A percentile compares a stretch with the other conserved stretches of the same genome.
Conservation (phyloP, 805 yeast genomes). For the Suhomyces sp. region DNA sequence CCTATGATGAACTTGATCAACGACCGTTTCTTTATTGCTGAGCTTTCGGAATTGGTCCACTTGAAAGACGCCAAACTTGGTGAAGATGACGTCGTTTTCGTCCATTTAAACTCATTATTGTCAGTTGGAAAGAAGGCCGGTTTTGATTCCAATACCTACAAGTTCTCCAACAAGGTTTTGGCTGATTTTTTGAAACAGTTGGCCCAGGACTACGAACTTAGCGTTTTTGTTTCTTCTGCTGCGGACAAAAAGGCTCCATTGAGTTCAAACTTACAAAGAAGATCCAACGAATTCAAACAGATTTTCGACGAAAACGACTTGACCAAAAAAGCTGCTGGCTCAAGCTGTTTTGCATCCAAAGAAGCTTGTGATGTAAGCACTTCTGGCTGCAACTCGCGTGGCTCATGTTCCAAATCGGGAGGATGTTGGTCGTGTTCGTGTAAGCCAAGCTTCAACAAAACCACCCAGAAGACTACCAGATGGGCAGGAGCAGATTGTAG, state of each 20-base stretch:
- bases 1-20: constrained; percentile 29
- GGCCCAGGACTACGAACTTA: constrained; percentile 16
- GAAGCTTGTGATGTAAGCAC: constrained; percentile 48
- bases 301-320: constrained; percentile 12
- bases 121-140: constrained; percentile 45
- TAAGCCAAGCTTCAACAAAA: constrained; percentile 40
- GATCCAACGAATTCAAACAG: constrained; percentile 16
- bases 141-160: constrained; percentile 38
- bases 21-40: constrained; percentile 48
- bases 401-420: constrained; percentile 43
- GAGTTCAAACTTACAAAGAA: constrained; percentile 10
- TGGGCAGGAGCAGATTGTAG: constrained; percentile 63
- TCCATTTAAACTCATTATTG: constrained; percentile 43
- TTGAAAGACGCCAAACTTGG: constrained; percentile 25
- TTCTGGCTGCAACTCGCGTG: constrained; percentile 52
- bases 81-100: constrained; percentile 25
- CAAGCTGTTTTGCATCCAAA: constrained; percentile 40
- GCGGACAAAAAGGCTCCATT: constrained; percentile 12
- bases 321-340: constrained; percentile 14
- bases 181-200: constrained; percentile 15
- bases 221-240: constrained; percentile 14
- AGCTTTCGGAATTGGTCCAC: constrained; percentile 46
- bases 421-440: constrained; percentile 53
- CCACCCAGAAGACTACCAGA: constrained; percentile 43
- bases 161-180: constrained; percentile 36